phyloP scores from a whole-genome alignment of 352 stramenopile species.

The Blastocystis sp. region DNA sequence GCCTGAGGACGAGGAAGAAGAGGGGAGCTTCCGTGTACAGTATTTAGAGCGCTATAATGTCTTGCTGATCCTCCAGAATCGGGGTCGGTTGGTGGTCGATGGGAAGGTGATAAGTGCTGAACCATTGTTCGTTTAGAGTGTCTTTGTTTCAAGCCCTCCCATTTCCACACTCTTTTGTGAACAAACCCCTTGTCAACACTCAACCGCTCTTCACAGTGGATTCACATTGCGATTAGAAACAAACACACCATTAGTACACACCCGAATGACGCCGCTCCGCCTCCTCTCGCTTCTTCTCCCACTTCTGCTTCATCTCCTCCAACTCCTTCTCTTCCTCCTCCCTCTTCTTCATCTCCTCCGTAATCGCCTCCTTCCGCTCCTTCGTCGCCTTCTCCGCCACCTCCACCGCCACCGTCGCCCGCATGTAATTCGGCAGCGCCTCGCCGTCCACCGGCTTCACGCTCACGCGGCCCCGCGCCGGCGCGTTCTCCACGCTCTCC shows the following conservation, averaged over 20 bases:
- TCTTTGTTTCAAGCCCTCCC: neutral
- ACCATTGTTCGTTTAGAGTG: constrained; percentile 47
- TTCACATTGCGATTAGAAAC: neutral
- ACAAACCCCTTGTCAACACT: too few species aligned
- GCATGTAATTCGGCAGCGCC: neutral
- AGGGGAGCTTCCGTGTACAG: constrained; percentile 22
- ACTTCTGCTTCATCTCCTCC: neutral
- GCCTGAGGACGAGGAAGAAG: neutral
- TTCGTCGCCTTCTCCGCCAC: neutral
- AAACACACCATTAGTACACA: neutral
- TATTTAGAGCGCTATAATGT: constrained; percentile 44
- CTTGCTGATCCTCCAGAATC: constrained; percentile 36
- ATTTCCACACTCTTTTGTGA: neutral
- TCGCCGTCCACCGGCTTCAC: neutral
- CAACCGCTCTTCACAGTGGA: too few species aligned
- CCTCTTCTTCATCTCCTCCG: neutral
- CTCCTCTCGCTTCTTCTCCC: neutral
- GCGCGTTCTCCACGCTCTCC: neutral
- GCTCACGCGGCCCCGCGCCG: too few species aligned
- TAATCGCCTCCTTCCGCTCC: neutral
- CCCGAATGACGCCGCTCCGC: neutral
- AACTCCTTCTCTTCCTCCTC: neutral
- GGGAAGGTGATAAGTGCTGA: constrained; percentile 15
- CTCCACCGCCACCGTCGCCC: neutral
- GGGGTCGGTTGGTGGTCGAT: neutral